A percentile compares a stretch with the other conserved stretches of the same genome.
These are phyloP conservation scores for Erythrobasidium yunnanense DNA, from an alignment of 768 basidiomycete species.

Conservation along the genomic window DNA sequence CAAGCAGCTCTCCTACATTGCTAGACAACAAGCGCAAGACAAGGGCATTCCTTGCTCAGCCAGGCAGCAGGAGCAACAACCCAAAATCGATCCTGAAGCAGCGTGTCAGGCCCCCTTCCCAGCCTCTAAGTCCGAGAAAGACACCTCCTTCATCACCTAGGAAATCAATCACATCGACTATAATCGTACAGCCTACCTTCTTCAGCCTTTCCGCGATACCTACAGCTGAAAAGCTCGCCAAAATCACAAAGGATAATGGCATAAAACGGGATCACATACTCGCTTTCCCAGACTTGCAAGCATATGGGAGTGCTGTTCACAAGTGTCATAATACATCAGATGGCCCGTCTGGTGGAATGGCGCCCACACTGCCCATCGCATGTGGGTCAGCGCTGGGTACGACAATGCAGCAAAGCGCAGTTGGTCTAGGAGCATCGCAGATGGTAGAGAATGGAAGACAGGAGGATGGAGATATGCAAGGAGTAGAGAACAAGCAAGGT, in stretches of 20 bases:
- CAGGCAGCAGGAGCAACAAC: too few relatives aligned
- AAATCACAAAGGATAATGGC: constrained; percentile 15
- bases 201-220: not conserved
- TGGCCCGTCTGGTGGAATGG: not conserved
- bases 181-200: not conserved
- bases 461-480: not conserved
- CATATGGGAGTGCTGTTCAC: not conserved
- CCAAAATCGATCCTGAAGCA: too few relatives aligned
- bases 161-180: not conserved
- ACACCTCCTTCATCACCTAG: constrained; percentile 10
- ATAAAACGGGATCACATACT: constrained; percentile 2
- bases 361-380: not conserved
- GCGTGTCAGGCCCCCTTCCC: too few relatives aligned
- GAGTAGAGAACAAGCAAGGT: not conserved
- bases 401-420: not conserved
- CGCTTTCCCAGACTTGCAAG: constrained; percentile 21
- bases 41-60: too few relatives aligned
- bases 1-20: too few relatives aligned
- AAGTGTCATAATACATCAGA: not conserved
- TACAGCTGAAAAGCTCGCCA: not conserved
- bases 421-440: not conserved
- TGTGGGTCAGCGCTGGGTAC: not conserved
- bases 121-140: too few relatives aligned
- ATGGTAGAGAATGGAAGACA: not conserved
- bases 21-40: too few relatives aligned